Evolutionary conservation across 2,329 filamentous ascomycete species (phyloP).

Genomic region (Tolypocladium tundrense): DNA sequence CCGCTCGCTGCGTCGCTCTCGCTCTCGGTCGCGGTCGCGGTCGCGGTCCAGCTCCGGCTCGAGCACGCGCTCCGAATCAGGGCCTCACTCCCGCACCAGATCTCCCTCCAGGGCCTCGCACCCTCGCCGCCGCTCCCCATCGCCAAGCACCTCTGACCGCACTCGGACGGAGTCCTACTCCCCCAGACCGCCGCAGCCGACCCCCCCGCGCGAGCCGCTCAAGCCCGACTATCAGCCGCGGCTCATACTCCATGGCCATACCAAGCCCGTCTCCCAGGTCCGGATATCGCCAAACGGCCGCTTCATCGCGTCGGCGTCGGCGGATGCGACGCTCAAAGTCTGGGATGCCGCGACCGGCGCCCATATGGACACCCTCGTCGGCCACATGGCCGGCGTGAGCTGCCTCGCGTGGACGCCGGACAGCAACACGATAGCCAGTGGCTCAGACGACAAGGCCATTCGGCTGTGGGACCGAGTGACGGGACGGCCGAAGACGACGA

Average conservation of each 20-base stretch:
- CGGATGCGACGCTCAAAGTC: conserved; percentile 83
- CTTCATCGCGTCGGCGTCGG: conserved; percentile 83
- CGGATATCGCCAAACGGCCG: conserved; percentile 84
- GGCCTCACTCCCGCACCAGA: conserved; percentile 18
- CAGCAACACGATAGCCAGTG: conserved; percentile 75
- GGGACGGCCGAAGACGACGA: conserved; percentile 41
- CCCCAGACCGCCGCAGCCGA: conserved; percentile 12
- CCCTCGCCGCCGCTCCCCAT: conserved; percentile 18
- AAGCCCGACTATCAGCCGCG: conserved; percentile 58
- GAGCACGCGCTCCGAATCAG: conserved; percentile 26
- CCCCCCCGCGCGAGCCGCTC: conserved; percentile 37
- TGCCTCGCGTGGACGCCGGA: conserved; percentile 93
- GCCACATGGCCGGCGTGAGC: conserved; percentile 85
- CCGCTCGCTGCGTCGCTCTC: conserved; percentile 18
- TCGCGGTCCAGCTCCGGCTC: conserved; percentile 24
- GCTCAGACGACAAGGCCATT: conserved; percentile 93
- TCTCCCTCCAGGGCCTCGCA: conserved; percentile 14
- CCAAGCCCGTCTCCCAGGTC: conserved; percentile 69
- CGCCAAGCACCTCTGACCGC: conserved; percentile 18
- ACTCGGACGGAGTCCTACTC: conserved; percentile 12
- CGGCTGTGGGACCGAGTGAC: conserved; percentile 76
- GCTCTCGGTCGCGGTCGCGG: conserved; percentile 15
- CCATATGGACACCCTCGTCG: conserved; percentile 80
- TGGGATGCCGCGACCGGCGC: conserved; percentile 74
- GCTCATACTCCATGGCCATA: conserved; percentile 67